A percentile compares a stretch with the other conserved stretches of the same genome.
These are phyloP conservation scores for Perkinsus olseni DNA, from an alignment of 169 alveolate genomes.

Conservation along the genomic window DNA sequence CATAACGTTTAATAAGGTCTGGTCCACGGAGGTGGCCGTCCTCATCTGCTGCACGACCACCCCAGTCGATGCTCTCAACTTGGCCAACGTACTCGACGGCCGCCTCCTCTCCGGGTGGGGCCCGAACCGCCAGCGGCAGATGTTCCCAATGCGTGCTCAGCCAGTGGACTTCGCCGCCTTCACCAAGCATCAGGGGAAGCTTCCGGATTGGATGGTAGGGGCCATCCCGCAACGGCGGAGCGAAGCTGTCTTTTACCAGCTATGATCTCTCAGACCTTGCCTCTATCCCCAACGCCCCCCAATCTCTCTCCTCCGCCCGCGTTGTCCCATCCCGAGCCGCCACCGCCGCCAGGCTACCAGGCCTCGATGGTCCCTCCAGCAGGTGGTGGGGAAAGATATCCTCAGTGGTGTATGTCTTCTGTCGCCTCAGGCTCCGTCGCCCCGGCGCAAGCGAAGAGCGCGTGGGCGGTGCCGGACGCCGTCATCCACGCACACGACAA, in stretches of 20 bases:
- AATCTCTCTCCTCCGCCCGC: neutral
- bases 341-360: neutral
- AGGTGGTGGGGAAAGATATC: neutral
- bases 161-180: conserved; percentile 1
- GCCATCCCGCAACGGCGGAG: too few species aligned
- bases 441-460: neutral
- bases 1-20: neutral
- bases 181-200: neutral
- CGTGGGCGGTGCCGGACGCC: neutral
- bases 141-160: neutral
- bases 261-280: neutral
- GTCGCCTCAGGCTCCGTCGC: neutral
- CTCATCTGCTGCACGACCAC: neutral
- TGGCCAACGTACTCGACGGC: neutral
- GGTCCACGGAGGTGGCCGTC: neutral
- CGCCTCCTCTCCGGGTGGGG: neutral
- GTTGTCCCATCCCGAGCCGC: neutral
- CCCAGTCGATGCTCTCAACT: neutral
- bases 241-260: neutral
- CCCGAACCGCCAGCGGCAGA: neutral
- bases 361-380: neutral
- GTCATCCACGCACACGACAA: neutral
- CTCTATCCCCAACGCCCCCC: neutral
- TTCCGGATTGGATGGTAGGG: neutral
- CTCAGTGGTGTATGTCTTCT: neutral